These are phyloP conservation scores for Podospora conica DNA, from an alignment of 495 filamentous ascomycete species.

Conservation along the genomic window DNA sequence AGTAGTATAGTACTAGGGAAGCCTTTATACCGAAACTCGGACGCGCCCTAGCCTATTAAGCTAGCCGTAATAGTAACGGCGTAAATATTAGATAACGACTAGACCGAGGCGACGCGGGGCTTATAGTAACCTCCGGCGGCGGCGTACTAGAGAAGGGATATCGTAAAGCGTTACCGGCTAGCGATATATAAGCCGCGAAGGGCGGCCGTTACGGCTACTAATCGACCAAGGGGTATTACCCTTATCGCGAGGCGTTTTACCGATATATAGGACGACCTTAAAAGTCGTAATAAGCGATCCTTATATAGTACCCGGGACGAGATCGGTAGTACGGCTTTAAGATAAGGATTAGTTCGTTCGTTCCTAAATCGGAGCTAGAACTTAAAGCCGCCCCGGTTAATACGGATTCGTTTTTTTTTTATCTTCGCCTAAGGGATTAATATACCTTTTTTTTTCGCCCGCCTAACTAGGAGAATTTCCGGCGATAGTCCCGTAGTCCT, in stretches of 20 bases:
- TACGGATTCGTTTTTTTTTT: not conserved
- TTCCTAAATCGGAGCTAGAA: slow-evolving; percentile 6
- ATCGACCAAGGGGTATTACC: slow-evolving; percentile 26
- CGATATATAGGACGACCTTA: slow-evolving; percentile 27
- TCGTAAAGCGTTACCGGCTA: slow-evolving; percentile 19
- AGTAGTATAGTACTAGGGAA: slow-evolving; percentile 33
- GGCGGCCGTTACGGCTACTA: slow-evolving; percentile 9
- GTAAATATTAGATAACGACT: slow-evolving; percentile 31
- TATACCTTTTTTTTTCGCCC: not conserved
- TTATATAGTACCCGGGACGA: not conserved
- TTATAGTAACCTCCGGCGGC: slow-evolving; percentile 6
- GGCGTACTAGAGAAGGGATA: slow-evolving; percentile 16
- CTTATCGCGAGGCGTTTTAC: slow-evolving; percentile 25
- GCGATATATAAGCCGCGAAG: not conserved
- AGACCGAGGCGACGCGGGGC: slow-evolving; percentile 19
- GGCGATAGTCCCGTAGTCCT: not conserved
- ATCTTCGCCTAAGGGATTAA: not conserved
- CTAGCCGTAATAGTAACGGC: slow-evolving; percentile 37
- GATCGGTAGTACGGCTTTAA: slow-evolving; percentile 13
- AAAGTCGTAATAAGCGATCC: slow-evolving; percentile 9
- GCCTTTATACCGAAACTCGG: slow-evolving; percentile 22
- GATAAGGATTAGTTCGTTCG: not conserved
- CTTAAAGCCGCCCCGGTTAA: slow-evolving; percentile 1
- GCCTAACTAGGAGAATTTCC: slow-evolving; percentile 6
- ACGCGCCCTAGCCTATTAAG: slow-evolving; percentile 36